phyloP scores from a whole-genome alignment of 2,329 filamentous ascomycete species.

The Fusarium phyllophilum region DNA sequence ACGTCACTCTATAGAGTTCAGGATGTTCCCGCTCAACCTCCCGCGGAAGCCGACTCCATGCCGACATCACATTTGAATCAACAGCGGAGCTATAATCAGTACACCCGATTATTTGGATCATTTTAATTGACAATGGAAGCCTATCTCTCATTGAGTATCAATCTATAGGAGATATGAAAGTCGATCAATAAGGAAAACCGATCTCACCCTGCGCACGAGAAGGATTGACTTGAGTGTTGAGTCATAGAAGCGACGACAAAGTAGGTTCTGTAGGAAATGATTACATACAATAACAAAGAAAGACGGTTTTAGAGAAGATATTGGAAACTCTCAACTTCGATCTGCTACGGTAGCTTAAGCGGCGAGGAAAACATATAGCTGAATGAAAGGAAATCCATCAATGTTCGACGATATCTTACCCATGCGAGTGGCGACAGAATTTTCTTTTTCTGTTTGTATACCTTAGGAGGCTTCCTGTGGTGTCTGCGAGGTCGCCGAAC shows the following conservation, averaged over 20 bases:
- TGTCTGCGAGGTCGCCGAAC: not conserved
- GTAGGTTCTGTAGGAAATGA: not conserved
- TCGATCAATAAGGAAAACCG: not conserved
- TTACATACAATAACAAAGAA: not conserved
- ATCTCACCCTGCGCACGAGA: not conserved
- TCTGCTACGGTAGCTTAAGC: too few relatives aligned
- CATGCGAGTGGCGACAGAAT: fast-evolving
- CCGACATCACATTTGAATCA: too few relatives aligned
- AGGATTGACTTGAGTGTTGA: fast-evolving
- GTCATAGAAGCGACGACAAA: fast-evolving
- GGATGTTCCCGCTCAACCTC: not conserved
- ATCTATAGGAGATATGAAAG: fast-evolving
- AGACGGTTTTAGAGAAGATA: fast-evolving
- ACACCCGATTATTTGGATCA: fast-evolving
- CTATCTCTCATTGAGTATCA: too few relatives aligned
- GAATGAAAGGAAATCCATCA: fast-evolving
- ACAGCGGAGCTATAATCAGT: not conserved
- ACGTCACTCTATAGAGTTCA: not conserved
- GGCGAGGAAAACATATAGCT: not conserved
- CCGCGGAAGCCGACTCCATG: not conserved
- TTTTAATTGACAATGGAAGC: fast-evolving
- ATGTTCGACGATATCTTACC: not conserved
- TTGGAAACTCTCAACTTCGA: not conserved
- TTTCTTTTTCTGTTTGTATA: not conserved
- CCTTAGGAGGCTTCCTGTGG: fast-evolving